These are phyloP conservation scores for Coniochaeta prunicola DNA, from an alignment of 2,329 filamentous ascomycete species.

Conservation along the genomic window DNA sequence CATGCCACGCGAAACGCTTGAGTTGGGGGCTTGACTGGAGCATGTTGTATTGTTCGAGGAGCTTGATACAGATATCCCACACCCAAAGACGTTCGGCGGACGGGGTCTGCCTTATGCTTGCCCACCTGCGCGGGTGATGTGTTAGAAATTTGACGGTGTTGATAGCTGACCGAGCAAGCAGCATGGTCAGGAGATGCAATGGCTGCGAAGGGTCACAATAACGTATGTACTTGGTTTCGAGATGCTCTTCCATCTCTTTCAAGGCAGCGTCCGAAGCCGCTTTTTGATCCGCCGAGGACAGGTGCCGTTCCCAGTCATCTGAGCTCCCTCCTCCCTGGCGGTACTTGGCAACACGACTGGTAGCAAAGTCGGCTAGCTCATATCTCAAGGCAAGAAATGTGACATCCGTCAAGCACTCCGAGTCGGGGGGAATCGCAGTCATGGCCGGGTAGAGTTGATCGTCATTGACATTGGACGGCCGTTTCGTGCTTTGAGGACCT, in stretches of 20 bases:
- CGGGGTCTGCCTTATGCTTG: constrained; percentile 16
- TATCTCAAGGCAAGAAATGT: constrained; percentile 6
- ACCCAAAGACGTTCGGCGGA: constrained; percentile 19
- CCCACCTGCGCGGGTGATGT: constrained; percentile 22
- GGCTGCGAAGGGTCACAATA: constrained; percentile 10
- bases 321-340: background rate
- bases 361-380: constrained; percentile 5
- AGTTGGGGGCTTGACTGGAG: constrained; percentile 23
- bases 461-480: constrained; percentile 22
- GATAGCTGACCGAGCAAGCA: constrained; percentile 8
- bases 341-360: constrained; percentile 4
- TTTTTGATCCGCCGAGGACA: background rate
- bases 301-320: background rate
- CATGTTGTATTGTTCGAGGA: constrained; percentile 24
- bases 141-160: constrained; percentile 15
- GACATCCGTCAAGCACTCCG: constrained; percentile 2
- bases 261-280: constrained; percentile 10
- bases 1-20: constrained; percentile 23
- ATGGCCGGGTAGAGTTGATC: constrained; percentile 13
- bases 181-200: constrained; percentile 13
- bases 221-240: constrained; percentile 13
- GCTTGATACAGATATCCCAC: constrained; percentile 19
- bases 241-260: constrained; percentile 15
- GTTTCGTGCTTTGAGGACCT: constrained; percentile 10
- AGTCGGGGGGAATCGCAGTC: background rate